Conservation (phyloP, 2,329 filamentous ascomycete genomes). For the Ophiostoma tasmaniense region DNA sequence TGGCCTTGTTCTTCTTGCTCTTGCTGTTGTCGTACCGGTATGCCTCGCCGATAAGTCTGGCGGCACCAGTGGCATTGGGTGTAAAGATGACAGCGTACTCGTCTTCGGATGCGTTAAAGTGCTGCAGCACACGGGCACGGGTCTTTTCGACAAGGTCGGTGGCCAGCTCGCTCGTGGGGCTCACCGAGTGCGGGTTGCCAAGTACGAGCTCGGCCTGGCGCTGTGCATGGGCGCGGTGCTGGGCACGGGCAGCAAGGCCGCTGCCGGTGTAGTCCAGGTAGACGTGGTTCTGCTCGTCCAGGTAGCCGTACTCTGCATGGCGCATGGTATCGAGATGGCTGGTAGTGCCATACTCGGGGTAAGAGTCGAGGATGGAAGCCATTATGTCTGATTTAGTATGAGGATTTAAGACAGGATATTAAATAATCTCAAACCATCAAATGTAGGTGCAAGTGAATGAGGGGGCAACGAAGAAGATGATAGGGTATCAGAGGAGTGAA, state of each 20-base stretch:
- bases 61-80: conserved; percentile 33
- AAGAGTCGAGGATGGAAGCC: conserved; percentile 20
- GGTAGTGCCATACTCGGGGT: conserved; percentile 31
- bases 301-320: conserved; percentile 29
- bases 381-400: not conserved
- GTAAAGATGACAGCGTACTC: conserved; percentile 36
- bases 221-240: conserved; percentile 27
- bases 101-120: conserved; percentile 30
- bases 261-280: conserved; percentile 37
- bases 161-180: conserved; percentile 30
- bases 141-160: conserved; percentile 29
- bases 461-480: not conserved
- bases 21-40: conserved; percentile 27
- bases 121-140: conserved; percentile 26
- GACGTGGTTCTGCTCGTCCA: conserved; percentile 32
- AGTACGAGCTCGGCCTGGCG: conserved; percentile 27
- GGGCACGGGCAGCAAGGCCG: conserved; percentile 29
- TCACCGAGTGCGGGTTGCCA: conserved; percentile 35
- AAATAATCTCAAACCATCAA: no score
- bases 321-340: conserved; percentile 28
- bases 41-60: conserved; percentile 32
- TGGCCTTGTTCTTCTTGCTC: not conserved
- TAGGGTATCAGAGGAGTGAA: not conserved
- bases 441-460: not conserved
- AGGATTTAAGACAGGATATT: no score